Conservation (phyloP, 192 early-diverging fungal genomes). For the Umbelopsis sp. region DNA sequence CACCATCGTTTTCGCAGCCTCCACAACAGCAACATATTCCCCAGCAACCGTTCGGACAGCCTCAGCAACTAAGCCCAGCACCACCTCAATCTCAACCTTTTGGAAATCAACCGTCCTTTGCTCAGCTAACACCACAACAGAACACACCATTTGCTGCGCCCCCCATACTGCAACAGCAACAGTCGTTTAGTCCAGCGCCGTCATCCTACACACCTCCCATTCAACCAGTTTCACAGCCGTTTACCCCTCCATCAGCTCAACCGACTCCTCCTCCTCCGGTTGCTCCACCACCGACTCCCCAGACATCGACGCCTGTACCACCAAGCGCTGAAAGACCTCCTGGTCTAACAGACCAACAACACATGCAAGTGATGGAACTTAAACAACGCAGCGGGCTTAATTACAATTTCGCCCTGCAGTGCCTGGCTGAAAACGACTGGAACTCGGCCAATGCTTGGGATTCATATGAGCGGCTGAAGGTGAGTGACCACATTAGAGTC, state of each 20-base stretch:
- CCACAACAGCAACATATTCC: background rate
- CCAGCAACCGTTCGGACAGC: background rate
- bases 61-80: background rate
- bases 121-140: too few species aligned
- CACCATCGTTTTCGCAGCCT: background rate
- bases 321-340: background rate
- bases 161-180: background rate
- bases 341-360: constrained; percentile 1
- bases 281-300: constrained; percentile 4
- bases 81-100: background rate
- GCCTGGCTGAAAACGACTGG: constrained; percentile 16
- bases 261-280: constrained; percentile 1
- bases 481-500: background rate
- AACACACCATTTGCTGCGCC: too few species aligned
- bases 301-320: background rate
- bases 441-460: background rate
- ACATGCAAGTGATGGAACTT: background rate
- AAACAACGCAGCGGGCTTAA: constrained; percentile 3
- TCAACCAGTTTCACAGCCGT: background rate
- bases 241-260: constrained; percentile 2
- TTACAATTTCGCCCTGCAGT: background rate
- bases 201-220: background rate
- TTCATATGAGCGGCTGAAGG: constrained; percentile 14
- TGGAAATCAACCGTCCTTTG: too few species aligned
- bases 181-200: background rate